Conservation (phyloP, 129 eudicot species). For the Chrysanthemum lavandulifolium region DNA sequence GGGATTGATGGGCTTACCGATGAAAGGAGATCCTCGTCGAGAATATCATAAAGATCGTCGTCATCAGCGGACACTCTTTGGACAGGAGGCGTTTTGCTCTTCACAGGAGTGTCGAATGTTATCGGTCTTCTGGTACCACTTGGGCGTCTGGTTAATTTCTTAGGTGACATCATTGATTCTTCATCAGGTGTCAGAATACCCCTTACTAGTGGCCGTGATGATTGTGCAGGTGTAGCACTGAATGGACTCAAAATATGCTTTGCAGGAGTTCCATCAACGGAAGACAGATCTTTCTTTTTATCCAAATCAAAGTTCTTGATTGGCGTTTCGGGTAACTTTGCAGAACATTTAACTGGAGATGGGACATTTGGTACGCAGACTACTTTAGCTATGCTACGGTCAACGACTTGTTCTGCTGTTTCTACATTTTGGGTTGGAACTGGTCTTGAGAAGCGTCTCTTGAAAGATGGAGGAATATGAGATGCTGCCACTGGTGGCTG, state of each 20-base stretch:
- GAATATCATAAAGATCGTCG: conserved; percentile 36
- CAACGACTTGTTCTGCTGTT: conserved; percentile 13
- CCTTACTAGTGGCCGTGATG: conserved; percentile 45
- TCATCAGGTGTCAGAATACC: conserved; percentile 56
- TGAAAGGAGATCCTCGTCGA: conserved; percentile 45
- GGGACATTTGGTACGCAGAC: conserved; percentile 19
- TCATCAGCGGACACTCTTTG: conserved; percentile 16
- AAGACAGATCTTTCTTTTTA: conserved; percentile 23
- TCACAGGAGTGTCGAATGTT: conserved; percentile 56
- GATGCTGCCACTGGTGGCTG: conserved; percentile 41
- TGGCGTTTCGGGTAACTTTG: conserved; percentile 47
- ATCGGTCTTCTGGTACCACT: conserved; percentile 42
- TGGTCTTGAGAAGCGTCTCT: conserved; percentile 46
- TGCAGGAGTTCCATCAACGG: conserved; percentile 42
- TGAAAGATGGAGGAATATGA: conserved; percentile 54
- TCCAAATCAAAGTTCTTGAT: conserved; percentile 32
- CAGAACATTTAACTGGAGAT: conserved; percentile 19
- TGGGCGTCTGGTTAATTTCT: conserved; percentile 50
- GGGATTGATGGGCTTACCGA: conserved; percentile 47
- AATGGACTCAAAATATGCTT: conserved; percentile 48
- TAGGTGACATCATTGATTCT: conserved; percentile 36
- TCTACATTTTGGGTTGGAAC: conserved; percentile 17
- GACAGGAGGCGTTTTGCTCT: conserved; percentile 29
- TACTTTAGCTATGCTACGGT: conserved; percentile 9
- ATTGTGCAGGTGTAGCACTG: conserved; percentile 61